phyloP scores from a whole-genome alignment of 805 yeast genomes.

The Dipodascus geniculatus region DNA sequence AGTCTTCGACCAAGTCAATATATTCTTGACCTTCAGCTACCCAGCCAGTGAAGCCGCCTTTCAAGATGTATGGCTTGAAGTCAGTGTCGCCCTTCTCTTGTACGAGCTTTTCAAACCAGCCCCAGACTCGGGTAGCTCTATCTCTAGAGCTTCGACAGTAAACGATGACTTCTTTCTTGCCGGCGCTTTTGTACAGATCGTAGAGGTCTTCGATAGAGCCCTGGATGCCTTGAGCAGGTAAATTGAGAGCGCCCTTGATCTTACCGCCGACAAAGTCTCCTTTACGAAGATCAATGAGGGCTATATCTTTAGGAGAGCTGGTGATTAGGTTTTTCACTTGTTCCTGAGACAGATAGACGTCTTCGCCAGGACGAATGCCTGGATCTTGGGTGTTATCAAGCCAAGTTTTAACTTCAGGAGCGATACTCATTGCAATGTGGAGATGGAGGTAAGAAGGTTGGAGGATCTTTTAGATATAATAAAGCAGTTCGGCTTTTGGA shows the following conservation, averaged over 20 bases:
- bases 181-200: constrained; percentile 13
- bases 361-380: background rate
- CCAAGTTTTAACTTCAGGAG: background rate
- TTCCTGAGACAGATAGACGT: constrained; percentile 10
- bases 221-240: constrained; percentile 15
- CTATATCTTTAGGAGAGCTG: constrained; percentile 7
- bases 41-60: constrained; percentile 18
- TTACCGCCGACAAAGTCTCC: constrained; percentile 18
- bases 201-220: constrained; percentile 11
- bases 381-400: background rate
- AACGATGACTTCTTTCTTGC: constrained; percentile 12
- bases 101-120: constrained; percentile 14
- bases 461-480: no score
- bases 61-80: constrained; percentile 12
- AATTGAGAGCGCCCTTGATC: constrained; percentile 16
- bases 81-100: constrained; percentile 10
- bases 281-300: constrained; percentile 16
- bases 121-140: constrained; percentile 15
- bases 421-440: constrained; percentile 1
- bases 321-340: constrained; percentile 11
- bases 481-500: no score
- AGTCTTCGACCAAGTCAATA: constrained; percentile 15
- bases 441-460: no score
- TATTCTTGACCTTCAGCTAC: constrained; percentile 15
- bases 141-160: constrained; percentile 16